Conservation (phyloP, 805 yeast species). For the Monosporozyma servazzii region DNA sequence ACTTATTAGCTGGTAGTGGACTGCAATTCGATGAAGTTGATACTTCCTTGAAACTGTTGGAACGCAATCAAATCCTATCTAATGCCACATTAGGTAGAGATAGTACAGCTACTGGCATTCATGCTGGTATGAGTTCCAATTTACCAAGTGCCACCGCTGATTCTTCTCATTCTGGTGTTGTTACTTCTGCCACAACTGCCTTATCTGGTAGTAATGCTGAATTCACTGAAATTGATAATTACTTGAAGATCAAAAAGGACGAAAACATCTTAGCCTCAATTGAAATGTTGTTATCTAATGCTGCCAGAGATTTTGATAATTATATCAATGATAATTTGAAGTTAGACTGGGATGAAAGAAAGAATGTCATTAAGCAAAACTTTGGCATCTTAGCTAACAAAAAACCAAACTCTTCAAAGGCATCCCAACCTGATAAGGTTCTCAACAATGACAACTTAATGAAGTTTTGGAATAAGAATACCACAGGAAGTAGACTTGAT, state of each 20-base stretch:
- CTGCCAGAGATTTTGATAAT: constrained; percentile 75
- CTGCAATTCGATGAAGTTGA: constrained; percentile 79
- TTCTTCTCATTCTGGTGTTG: not conserved
- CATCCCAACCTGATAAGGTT: not conserved
- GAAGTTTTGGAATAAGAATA: constrained; percentile 1
- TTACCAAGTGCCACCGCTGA: not conserved
- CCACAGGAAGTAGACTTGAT: not conserved
- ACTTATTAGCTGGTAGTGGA: constrained; percentile 82
- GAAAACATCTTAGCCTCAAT: constrained; percentile 76
- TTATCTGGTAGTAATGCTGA: not conserved
- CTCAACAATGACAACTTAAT: not conserved
- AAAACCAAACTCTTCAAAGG: constrained; percentile 8
- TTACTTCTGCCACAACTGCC: not conserved
- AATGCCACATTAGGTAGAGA: not conserved
- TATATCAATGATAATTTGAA: constrained; percentile 64
- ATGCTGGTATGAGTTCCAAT: not conserved
- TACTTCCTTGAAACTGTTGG: constrained; percentile 36
- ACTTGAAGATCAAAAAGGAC: constrained; percentile 61
- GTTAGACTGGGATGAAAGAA: constrained; percentile 76
- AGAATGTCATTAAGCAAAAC: constrained; percentile 62
- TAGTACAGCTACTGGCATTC: not conserved
- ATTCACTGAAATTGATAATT: constrained; percentile 47
- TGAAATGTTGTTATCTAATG: constrained; percentile 63
- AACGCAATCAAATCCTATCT: not conserved
- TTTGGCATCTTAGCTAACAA: constrained; percentile 47